phyloP scores from a whole-genome alignment of 768 basidiomycete genomes.

The Boletus rufocinnamomeus region DNA sequence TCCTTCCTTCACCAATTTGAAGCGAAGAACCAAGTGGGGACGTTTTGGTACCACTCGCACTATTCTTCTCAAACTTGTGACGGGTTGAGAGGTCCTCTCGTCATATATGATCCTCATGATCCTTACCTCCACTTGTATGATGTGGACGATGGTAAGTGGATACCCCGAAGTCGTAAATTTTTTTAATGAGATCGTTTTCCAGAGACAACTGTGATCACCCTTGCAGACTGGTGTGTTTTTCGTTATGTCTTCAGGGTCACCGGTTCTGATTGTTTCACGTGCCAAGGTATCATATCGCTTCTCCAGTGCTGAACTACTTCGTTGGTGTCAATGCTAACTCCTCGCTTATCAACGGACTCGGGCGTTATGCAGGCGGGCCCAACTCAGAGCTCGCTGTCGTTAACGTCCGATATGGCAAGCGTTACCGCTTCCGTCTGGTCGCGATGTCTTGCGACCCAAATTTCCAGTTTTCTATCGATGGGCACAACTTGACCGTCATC shows the following conservation, averaged over 20 bases:
- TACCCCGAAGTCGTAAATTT: neutral
- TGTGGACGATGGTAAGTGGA: constrained; percentile 44
- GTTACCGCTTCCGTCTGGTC: constrained; percentile 53
- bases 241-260: neutral
- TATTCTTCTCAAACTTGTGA: constrained; percentile 43
- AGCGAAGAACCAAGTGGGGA: constrained; percentile 19
- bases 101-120: constrained; percentile 46
- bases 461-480: constrained; percentile 48
- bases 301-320: constrained; percentile 23
- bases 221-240: constrained; percentile 27
- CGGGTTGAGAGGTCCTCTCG: constrained; percentile 40
- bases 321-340: constrained; percentile 21
- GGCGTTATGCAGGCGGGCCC: constrained; percentile 38
- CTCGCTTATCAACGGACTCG: constrained; percentile 36
- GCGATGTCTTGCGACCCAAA: constrained; percentile 47
- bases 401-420: constrained; percentile 37
- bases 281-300: constrained; percentile 24
- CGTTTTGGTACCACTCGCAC: constrained; percentile 41
- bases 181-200: neutral
- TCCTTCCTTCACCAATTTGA: constrained; percentile 29
- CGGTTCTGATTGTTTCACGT: neutral
- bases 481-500: constrained; percentile 41
- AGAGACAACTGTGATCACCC: constrained; percentile 30
- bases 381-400: constrained; percentile 40
- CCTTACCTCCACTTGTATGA: constrained; percentile 42